phyloP scores from a whole-genome alignment of 83 land plant genomes.

The Thuja plicata region DNA sequence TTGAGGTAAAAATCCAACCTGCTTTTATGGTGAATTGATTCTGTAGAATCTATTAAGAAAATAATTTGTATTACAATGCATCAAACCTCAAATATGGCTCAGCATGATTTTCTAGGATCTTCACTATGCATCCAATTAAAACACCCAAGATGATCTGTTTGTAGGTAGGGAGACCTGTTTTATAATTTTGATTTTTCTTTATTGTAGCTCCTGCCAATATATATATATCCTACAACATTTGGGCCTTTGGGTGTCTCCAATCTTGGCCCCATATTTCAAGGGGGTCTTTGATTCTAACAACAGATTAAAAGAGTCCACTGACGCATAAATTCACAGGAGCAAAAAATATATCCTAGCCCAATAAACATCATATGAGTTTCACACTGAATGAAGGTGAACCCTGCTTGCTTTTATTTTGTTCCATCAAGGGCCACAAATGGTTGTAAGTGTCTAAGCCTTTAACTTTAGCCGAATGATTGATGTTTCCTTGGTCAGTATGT shows the following conservation, averaged over 20 bases:
- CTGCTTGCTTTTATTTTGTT: not conserved
- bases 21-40: too few species aligned
- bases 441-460: not conserved
- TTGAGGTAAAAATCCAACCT: too few species aligned
- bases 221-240: not conserved
- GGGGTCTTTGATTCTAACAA: not conserved
- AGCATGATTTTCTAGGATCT: not conserved
- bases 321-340: not conserved
- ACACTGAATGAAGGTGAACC: not conserved
- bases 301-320: not conserved
- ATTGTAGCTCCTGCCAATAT: not conserved
- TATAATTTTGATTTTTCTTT: too few species aligned
- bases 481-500: not conserved
- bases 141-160: not conserved
- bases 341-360: not conserved
- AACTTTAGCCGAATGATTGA: not conserved
- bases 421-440: not conserved
- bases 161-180: not conserved
- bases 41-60: too few species aligned
- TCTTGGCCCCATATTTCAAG: not conserved
- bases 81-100: not conserved
- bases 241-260: not conserved
- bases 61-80: not conserved
- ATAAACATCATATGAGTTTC: not conserved
- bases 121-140: not conserved